These are phyloP conservation scores for Musa itinerans DNA, from an alignment of 176 grass and related monocot genomes.

Conservation along the genomic window DNA sequence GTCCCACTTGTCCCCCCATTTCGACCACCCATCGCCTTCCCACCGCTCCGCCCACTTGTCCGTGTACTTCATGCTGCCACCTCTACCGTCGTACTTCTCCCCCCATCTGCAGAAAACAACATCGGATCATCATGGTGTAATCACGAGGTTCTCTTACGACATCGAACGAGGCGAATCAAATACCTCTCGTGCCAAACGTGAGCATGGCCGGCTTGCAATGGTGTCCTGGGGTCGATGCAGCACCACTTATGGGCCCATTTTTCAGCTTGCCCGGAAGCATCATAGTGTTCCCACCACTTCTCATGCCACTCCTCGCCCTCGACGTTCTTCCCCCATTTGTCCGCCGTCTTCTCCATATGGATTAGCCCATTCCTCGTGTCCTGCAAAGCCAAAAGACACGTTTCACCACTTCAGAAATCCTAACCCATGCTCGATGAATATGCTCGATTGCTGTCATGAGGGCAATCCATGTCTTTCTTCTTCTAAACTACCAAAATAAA, in stretches of 20 bases:
- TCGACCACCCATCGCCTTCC: conserved; percentile 64
- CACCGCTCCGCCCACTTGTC: conserved; percentile 88
- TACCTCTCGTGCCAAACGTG: conserved; percentile 99
- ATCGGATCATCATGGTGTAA: neutral
- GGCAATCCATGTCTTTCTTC: too few relatives aligned
- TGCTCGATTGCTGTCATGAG: too few relatives aligned
- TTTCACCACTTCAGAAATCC: too few relatives aligned
- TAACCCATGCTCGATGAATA: too few relatives aligned
- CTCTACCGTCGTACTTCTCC: conserved; percentile 71
- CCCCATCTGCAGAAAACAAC: conserved; percentile 55
- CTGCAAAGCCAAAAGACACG: conserved; percentile 17
- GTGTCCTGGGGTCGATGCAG: conserved; percentile 71
- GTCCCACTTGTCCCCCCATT: conserved; percentile 97
- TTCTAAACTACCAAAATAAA: too few relatives aligned
- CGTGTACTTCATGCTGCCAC: conserved; percentile 71
- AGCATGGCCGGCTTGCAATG: conserved; percentile 83
- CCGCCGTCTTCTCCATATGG: conserved; percentile 93
- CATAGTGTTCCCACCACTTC: conserved; percentile 94
- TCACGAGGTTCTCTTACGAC: neutral
- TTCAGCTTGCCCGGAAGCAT: conserved; percentile 63
- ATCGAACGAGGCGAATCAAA: neutral
- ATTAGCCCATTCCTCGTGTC: conserved; percentile 51
- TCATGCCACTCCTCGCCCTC: conserved; percentile 90
- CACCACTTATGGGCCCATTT: conserved; percentile 99
- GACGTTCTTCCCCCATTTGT: conserved; percentile 92